Evolutionary conservation across 2,329 filamentous ascomycete species (phyloP).

Genomic region (Camillea tinctor): DNA sequence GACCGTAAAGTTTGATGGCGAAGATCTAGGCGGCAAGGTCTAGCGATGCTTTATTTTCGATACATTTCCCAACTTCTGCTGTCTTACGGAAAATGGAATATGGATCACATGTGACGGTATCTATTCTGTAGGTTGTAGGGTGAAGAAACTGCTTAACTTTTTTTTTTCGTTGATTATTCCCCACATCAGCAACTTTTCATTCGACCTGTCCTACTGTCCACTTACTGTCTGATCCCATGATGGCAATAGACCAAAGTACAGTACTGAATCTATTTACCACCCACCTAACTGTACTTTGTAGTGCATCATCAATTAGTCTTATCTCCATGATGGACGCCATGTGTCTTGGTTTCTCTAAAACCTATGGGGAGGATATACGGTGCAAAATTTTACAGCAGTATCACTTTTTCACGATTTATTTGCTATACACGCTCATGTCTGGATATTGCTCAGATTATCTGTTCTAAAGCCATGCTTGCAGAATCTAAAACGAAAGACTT

Average conservation of each 20-base stretch:
- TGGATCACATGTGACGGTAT: background rate
- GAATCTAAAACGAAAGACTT: conserved; percentile 29
- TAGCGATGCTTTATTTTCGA: no score
- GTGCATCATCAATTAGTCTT: background rate
- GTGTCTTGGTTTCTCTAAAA: background rate
- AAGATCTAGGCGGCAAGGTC: no score
- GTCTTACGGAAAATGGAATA: no score
- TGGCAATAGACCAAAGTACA: background rate
- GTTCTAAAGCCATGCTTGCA: conserved; percentile 22
- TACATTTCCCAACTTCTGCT: no score
- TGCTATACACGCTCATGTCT: background rate
- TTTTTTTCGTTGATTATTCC: background rate
- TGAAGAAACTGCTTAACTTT: background rate
- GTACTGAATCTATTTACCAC: no score
- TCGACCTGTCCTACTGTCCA: background rate
- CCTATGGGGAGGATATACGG: background rate
- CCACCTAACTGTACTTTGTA: no score
- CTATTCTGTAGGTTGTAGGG: background rate
- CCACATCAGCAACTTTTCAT: background rate
- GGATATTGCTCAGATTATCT: conserved; percentile 23
- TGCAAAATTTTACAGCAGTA: background rate
- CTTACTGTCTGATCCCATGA: background rate
- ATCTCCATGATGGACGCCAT: background rate
- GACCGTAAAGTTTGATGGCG: no score
- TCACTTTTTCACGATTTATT: background rate